Base-by-base conservation (phyloP, 805 yeast genomes). In the Komagataella pastoris region DNA sequence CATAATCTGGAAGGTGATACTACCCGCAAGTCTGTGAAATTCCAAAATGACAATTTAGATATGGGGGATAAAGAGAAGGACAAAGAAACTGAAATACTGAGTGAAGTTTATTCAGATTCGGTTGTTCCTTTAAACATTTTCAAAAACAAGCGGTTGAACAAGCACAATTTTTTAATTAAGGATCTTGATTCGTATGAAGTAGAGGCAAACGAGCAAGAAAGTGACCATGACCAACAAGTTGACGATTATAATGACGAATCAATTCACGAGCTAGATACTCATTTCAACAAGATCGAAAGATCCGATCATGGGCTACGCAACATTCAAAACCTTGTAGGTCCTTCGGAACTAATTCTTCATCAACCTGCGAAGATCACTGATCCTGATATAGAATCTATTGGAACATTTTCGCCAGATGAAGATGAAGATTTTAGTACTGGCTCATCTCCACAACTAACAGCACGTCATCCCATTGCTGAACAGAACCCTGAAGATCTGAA, bases 161-260 rank as follows among this genome's bases (percentile, higher is more conserved):
- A 54, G 24, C 52, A 62, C 2, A 67, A 66, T 54, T 63, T 67
- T 47, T 46, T 67, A 43, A 62, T 65, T 14, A 63, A 63, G 40
- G 61, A 64, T 48, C 54, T 66, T n/a, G 71, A 65, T 49, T 64
- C 59, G 17, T 66, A 67, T 52, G 47, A 50, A n/a, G 24, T 47
- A 6, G 46, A 23, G 7, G 23, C 21, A 19, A n/a, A 50, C 6
- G 21, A 17, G 23, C 40, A 10, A 30, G 40, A 30, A 14, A 30
- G 14, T 30, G 40, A 8, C 14, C 40, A 8, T 8, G 14, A 10
- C 14, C 40, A 30, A 30, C 40, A 30, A 30, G 14, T 30, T 30
- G 40, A 30, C 5, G 40, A 30, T 30, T 4, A 30, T 3, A 30
- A 10, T 30, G 40, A 30, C 8, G 40, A 30, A 8, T 30, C 40